Conservation (phyloP, 2,329 filamentous ascomycete species). For the Paecilomyces sp. region DNA sequence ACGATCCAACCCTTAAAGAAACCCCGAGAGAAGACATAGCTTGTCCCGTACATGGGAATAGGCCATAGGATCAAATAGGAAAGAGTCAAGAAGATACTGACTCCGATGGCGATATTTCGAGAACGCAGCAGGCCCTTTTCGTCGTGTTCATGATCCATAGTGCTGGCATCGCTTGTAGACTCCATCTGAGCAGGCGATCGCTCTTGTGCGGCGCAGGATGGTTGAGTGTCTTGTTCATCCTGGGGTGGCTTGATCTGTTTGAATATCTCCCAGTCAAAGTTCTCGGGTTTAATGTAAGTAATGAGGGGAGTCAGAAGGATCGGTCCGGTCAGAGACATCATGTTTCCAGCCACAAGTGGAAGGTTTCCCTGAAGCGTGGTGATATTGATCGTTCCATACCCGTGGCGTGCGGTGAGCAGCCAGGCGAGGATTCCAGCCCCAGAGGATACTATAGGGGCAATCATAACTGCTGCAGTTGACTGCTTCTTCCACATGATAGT, state of each 20-base stretch:
- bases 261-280: conserved; percentile 15
- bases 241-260: conserved; percentile 3
- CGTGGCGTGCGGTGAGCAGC: conserved; percentile 26
- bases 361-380: conserved; percentile 7
- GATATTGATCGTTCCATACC: conserved; percentile 24
- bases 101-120: conserved; percentile 7
- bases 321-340: conserved; percentile 11
- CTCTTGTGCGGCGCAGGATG: neutral
- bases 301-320: conserved; percentile 14
- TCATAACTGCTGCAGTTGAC: conserved; percentile 12
- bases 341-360: conserved; percentile 5
- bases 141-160: neutral
- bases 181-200: neutral
- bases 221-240: neutral
- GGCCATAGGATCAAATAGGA: conserved; percentile 38
- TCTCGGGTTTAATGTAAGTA: conserved; percentile 13
- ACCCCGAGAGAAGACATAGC: conserved; percentile 35
- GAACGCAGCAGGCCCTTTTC: conserved; percentile 11
- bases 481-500: conserved; percentile 24
- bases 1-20: conserved; percentile 20
- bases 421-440: conserved; percentile 19
- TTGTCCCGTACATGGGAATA: conserved; percentile 43
- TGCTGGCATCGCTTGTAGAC: neutral
- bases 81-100: conserved; percentile 12
- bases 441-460: conserved; percentile 13